Evolutionary conservation across 2,329 filamentous ascomycete species (phyloP).

Genomic region (Pseudogymnoascus sp.): DNA sequence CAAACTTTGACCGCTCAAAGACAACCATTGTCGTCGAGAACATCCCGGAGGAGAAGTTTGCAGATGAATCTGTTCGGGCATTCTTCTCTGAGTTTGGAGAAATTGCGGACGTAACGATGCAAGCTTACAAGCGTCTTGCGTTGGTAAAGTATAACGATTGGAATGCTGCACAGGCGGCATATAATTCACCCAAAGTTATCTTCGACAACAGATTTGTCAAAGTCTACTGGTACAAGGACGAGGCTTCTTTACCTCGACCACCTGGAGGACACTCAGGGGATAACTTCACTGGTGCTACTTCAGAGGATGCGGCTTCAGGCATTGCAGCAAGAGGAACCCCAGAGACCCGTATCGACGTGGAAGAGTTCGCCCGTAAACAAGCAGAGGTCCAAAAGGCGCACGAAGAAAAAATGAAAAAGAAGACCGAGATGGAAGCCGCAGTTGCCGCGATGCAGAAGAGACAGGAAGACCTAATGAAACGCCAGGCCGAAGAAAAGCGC

Average conservation of each 20-base stretch:
- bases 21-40: constrained; percentile 69
- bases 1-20: constrained; percentile 54
- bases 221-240: constrained; percentile 67
- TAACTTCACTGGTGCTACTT: constrained; percentile 19
- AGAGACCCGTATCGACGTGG: constrained; percentile 48
- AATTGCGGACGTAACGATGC: constrained; percentile 57
- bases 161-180: constrained; percentile 61
- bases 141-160: constrained; percentile 63
- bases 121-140: constrained; percentile 57
- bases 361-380: constrained; percentile 62
- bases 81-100: constrained; percentile 70
- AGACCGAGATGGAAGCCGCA: constrained; percentile 54
- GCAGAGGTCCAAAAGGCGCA: constrained; percentile 63
- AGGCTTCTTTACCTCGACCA: constrained; percentile 28
- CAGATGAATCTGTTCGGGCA: constrained; percentile 54
- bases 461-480: constrained; percentile 53
- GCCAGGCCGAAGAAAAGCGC: constrained; percentile 58
- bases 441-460: constrained; percentile 59
- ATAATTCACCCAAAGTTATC: constrained; percentile 69
- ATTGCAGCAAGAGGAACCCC: constrained; percentile 18
- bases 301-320: constrained; percentile 24
- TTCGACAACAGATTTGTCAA: constrained; percentile 84
- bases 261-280: constrained; percentile 16
- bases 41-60: constrained; percentile 65
- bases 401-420: constrained; percentile 57